Evolutionary conservation across 1,284 basidiomycete species (phyloP), one percentile per base, ranked within the genome.

Genomic region (Sporisorium scitamineum): DNA sequence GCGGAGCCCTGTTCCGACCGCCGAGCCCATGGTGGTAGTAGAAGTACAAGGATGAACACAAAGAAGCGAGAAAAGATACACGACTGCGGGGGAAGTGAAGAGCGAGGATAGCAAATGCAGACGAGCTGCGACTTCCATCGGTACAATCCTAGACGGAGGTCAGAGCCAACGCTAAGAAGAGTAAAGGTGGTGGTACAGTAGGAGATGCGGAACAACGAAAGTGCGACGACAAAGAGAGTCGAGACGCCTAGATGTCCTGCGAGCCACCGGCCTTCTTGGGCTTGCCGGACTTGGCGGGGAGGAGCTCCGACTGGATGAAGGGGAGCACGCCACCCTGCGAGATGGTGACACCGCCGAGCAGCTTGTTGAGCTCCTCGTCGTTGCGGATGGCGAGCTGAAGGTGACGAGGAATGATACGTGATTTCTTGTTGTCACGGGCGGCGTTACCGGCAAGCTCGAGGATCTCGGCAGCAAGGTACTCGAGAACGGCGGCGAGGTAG

Each of bases 341-440:
- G 73, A 89, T 89, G 42, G 88, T 89, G 44, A 88, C 89, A 65
- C 87, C 85, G 78, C 89, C 87, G 89, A 80, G 80, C 52, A 89
- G 85, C 50, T 87, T 84, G 82, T 89, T 88, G 18, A 95, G 90
- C 83, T 94, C 95, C 86, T 97, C 95, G 86, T 98, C 96, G 62
- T 95, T 95, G 76, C 95, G 93, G 82, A 98, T 97, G 37, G 95
- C 94, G 44, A 95, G 90, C 86, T 95, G 94, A 77, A 95, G 86
- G 87, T 95, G 94, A 79, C 94, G 92, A 27, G 95, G 95, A 2
- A 94, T 97, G 86, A 98, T 97, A 86, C 96, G 93, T 87, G 97
- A 97, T 57, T 97, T 94, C 66, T 92, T 91, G 52, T 97, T 90
- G 88, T 98, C 95, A 86, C 97, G 96, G 10, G 95, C 95, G 27